Percentiles rank a stretch among this genome's conserved stretches.
phyloP scores from a whole-genome alignment of 345 rosid species.

The Punica granatum region DNA sequence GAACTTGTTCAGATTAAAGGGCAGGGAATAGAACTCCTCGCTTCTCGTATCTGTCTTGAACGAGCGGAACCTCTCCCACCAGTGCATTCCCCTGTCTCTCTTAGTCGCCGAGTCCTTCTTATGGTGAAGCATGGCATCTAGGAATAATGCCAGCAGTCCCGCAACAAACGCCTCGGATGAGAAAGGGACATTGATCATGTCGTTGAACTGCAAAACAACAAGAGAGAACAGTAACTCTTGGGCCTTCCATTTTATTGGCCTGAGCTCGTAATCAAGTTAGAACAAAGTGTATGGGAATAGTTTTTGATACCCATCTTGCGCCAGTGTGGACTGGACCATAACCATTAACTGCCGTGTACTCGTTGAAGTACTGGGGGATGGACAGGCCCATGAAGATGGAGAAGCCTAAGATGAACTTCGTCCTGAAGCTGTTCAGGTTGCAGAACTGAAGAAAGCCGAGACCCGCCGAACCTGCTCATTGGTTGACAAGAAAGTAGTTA shows the following conservation, averaged over 20 bases:
- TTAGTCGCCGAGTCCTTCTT: constrained; percentile 54
- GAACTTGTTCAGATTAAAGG: constrained; percentile 92
- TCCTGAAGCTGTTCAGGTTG: constrained; percentile 77
- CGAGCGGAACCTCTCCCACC: constrained; percentile 87
- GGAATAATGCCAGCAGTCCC: constrained; percentile 57
- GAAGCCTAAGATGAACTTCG: constrained; percentile 70
- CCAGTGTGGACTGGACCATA: constrained; percentile 54
- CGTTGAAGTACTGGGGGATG: constrained; percentile 79
- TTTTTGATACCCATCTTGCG: constrained; percentile 54
- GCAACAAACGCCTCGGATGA: constrained; percentile 86
- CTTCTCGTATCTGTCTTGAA: constrained; percentile 88
- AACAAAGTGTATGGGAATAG: not conserved
- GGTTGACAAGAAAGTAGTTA: not conserved
- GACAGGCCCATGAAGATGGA: constrained; percentile 84
- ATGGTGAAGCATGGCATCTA: constrained; percentile 52
- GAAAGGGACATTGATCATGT: constrained; percentile 89
- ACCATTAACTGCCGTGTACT: constrained; percentile 45
- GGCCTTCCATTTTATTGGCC: not conserved
- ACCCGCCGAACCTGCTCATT: constrained; percentile 55
- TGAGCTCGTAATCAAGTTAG: not conserved
- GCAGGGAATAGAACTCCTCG: constrained; percentile 87
- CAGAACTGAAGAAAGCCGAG: constrained; percentile 83
- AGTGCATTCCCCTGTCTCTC: constrained; percentile 80
- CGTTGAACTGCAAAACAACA: constrained; percentile 68
- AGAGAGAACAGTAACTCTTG: not conserved